A percentile compares a stretch with the other conserved stretches of the same genome.
Conservation (phyloP, 2,329 filamentous ascomycete species). For the Metarhizium anisopliae region DNA sequence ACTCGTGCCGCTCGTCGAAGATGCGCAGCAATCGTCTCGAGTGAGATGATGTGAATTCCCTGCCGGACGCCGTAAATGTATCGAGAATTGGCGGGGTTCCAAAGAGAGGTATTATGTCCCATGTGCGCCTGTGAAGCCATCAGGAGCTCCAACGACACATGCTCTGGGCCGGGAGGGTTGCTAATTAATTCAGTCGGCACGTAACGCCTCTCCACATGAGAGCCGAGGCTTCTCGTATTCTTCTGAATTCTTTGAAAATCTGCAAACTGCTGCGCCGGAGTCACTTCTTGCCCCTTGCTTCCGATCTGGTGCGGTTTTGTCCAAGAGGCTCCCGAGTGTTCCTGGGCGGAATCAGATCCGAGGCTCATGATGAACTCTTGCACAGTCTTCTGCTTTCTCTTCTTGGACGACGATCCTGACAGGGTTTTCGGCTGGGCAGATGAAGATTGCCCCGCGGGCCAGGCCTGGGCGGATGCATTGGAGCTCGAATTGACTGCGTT, state of each 20-base stretch:
- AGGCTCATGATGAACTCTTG: constrained; percentile 25
- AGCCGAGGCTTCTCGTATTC: constrained; percentile 39
- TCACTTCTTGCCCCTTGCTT: constrained; percentile 25
- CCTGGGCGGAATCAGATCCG: constrained; percentile 23
- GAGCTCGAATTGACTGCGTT: constrained; percentile 1
- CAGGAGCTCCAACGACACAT: constrained; percentile 84
- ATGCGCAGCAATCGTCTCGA: constrained; percentile 82
- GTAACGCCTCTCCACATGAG: constrained; percentile 46
- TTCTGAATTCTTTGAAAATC: constrained; percentile 29
- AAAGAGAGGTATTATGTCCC: constrained; percentile 81
- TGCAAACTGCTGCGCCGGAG: constrained; percentile 29
- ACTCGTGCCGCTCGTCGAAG: constrained; percentile 89
- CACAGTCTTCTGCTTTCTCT: constrained; percentile 25
- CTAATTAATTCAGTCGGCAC: constrained; percentile 55
- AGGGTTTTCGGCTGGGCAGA: constrained; percentile 11
- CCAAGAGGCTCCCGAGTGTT: constrained; percentile 25
- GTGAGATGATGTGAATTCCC: constrained; percentile 84
- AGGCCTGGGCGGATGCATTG: constrained; percentile 9
- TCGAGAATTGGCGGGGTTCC: constrained; percentile 88
- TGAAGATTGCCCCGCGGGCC: constrained; percentile 14
- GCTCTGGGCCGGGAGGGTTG: constrained; percentile 66
- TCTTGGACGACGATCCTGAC: constrained; percentile 14
- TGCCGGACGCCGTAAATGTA: constrained; percentile 90
- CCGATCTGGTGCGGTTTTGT: constrained; percentile 21
- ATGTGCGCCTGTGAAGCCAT: constrained; percentile 82